A percentile compares a stretch with the other conserved stretches of the same genome.
phyloP scores from a whole-genome alignment of 495 filamentous ascomycete genomes.

The Podospora comata region DNA sequence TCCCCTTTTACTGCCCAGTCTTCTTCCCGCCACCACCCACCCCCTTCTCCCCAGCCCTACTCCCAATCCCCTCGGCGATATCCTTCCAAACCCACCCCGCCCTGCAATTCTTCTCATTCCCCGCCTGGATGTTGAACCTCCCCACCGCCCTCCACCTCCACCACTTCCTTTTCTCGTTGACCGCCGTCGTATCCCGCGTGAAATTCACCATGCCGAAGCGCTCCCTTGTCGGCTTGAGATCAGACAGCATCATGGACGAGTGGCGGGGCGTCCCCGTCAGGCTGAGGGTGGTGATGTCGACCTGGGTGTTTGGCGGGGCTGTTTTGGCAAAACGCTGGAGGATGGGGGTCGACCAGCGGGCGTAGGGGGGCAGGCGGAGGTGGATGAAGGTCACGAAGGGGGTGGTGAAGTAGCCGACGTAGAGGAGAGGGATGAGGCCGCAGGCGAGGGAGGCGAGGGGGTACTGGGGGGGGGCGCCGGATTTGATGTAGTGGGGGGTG shows the following conservation, averaged over 20 bases:
- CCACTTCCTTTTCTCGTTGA: slow-evolving; percentile 32
- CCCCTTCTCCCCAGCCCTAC: background rate
- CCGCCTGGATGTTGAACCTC: slow-evolving; percentile 33
- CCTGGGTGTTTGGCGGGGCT: slow-evolving; percentile 57
- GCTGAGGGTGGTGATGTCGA: slow-evolving; percentile 71
- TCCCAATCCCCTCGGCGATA: slow-evolving; percentile 21
- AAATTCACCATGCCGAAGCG: slow-evolving; percentile 54
- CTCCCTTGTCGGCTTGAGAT: slow-evolving; percentile 42
- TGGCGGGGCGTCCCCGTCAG: slow-evolving; percentile 56
- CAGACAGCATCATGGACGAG: slow-evolving; percentile 45
- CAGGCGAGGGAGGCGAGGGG: slow-evolving; percentile 39
- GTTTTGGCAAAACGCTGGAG: slow-evolving; percentile 61
- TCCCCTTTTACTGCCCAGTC: background rate
- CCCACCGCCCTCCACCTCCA: slow-evolving; percentile 37
- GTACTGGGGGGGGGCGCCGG: slow-evolving; percentile 39
- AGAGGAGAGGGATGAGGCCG: slow-evolving; percentile 63
- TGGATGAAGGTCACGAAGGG: slow-evolving; percentile 73
- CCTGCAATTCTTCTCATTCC: slow-evolving; percentile 17
- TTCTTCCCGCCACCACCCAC: background rate
- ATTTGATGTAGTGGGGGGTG: slow-evolving; percentile 55
- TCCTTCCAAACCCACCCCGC: slow-evolving; percentile 35
- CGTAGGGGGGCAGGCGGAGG: slow-evolving; percentile 63
- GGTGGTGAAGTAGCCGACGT: slow-evolving; percentile 59
- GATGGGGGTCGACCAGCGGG: slow-evolving; percentile 63
- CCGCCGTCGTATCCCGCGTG: slow-evolving; percentile 35